Base-by-base conservation (phyloP, 2,329 filamentous ascomycete species). In the Thielaviopsis punctulata region DNA sequence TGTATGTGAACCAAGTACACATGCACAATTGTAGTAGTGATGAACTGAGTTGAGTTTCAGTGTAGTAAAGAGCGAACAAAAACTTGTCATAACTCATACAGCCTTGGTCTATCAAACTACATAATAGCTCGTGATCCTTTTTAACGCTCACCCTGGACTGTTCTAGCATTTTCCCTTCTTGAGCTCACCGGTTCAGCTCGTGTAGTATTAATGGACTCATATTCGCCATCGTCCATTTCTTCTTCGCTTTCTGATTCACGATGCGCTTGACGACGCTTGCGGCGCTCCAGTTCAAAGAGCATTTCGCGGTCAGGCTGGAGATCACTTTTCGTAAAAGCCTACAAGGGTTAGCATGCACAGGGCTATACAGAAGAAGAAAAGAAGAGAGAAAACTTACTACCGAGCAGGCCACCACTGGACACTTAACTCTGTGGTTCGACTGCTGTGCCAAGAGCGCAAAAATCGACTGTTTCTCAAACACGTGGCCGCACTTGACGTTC, bases 391-490 rank as follows among this genome's bases (percentile, higher is more conserved):
- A 36, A 56, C 66, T 52, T 65, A 79, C 76, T 67, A 75, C 67
- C 48, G 69, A 67, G 61, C 84, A 88, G 1, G 41, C 49, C 10
- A 44, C 33, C 18, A 50, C 47, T 2, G 52, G 47, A 21, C 53
- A 55, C 22, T 48, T 18, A 6, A 56, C 55, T 21, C 22, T 21
- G 27, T 52, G 19, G 12, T 52, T 25, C 4, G 83, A 82, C 2
- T 73, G 66, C 53, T 79, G 73, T 0, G 83, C 62, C 69, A 80
- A 44, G 55, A 68, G 69, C n/a, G 77, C 73, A 22, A 76, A 53
- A 39, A 89, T 80, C 0, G 77, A 76, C 1, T 62, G 60, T 62
- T 77, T 81, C 61, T 89, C 82, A 61, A 86, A 89, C 0, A 75
- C 80, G 62, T 89, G 84, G 52, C 76, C 79, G 68, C 84, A 89